Conservation (phyloP, 2,329 filamentous ascomycete species). For the Dichotomopilus funicola region DNA sequence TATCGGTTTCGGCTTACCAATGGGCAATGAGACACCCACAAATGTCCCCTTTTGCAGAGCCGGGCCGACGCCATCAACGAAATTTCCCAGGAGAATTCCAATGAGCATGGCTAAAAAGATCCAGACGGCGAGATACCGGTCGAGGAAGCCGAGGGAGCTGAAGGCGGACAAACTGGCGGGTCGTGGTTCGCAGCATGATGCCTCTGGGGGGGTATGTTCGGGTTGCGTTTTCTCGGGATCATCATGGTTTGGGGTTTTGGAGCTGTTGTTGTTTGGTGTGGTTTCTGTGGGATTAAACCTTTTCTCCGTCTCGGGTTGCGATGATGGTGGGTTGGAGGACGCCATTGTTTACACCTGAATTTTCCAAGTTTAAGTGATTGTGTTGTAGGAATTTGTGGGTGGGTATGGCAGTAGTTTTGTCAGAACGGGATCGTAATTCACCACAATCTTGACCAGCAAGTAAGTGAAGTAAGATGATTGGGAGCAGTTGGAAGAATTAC, state of each 20-base stretch:
- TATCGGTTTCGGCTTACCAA: constrained; percentile 22
- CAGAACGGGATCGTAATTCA: no score
- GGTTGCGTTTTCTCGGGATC: background rate
- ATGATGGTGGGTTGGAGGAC: no score
- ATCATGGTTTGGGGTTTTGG: background rate
- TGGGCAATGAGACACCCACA: constrained; percentile 42
- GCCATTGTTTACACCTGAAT: no score
- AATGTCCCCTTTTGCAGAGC: constrained; percentile 65
- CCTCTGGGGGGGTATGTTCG: background rate
- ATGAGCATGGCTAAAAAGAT: constrained; percentile 73
- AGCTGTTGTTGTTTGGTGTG: no score
- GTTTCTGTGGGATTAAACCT: no score
- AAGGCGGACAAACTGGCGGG: constrained; percentile 35
- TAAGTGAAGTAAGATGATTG: no score
- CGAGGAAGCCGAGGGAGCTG: constrained; percentile 51
- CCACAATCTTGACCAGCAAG: no score
- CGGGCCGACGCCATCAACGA: constrained; percentile 55
- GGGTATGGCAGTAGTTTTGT: no score
- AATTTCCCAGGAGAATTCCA: constrained; percentile 70
- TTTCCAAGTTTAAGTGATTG: no score
- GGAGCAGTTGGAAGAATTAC: no score
- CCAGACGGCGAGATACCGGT: constrained; percentile 62
- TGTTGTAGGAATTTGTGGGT: no score
- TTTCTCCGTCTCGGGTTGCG: no score
- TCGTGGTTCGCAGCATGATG: background rate